These are phyloP conservation scores for Boletus pseudo-olivaceus DNA, from an alignment of 768 basidiomycete species.

Conservation along the genomic window DNA sequence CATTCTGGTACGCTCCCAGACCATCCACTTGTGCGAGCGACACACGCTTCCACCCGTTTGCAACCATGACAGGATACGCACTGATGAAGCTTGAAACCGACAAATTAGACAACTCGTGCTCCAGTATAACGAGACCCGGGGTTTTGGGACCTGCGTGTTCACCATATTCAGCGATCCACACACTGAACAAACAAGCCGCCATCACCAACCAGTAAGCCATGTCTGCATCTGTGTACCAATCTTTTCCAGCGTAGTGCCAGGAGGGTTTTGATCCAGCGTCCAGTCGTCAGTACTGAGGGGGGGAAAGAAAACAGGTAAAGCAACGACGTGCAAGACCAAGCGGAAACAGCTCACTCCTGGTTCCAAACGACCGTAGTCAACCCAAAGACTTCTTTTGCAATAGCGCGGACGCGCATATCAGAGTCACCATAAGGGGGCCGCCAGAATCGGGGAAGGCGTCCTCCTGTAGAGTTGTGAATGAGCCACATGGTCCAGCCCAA, in stretches of 20 bases:
- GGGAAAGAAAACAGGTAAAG: background rate
- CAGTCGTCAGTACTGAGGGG: slow-evolving; percentile 67
- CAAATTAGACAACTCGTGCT: slow-evolving; percentile 71
- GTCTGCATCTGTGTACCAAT: slow-evolving; percentile 49
- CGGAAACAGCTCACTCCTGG: slow-evolving; percentile 56
- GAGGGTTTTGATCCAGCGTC: slow-evolving; percentile 45
- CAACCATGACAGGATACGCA: slow-evolving; percentile 58
- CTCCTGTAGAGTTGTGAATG: slow-evolving; percentile 78
- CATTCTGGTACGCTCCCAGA: slow-evolving; percentile 46
- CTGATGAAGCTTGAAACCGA: slow-evolving; percentile 65
- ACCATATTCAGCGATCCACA: background rate
- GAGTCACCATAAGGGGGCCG: slow-evolving; percentile 85
- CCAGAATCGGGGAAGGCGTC: slow-evolving; percentile 76
- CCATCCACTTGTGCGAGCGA: slow-evolving; percentile 49
- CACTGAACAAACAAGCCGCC: background rate
- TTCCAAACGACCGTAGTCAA: slow-evolving; percentile 89
- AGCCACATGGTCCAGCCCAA: slow-evolving; percentile 80
- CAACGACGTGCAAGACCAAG: background rate
- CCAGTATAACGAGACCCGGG: slow-evolving; percentile 78
- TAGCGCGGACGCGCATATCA: slow-evolving; percentile 79
- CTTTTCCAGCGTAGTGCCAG: slow-evolving; percentile 41
- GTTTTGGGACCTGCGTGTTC: slow-evolving; percentile 50
- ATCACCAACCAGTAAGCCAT: slow-evolving; percentile 52
- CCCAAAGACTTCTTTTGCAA: slow-evolving; percentile 85
- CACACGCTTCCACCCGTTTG: slow-evolving; percentile 67